These are phyloP conservation scores for Fonsecaea multimorphosa DNA, from an alignment of 2,329 filamentous ascomycete species.

Conservation along the genomic window DNA sequence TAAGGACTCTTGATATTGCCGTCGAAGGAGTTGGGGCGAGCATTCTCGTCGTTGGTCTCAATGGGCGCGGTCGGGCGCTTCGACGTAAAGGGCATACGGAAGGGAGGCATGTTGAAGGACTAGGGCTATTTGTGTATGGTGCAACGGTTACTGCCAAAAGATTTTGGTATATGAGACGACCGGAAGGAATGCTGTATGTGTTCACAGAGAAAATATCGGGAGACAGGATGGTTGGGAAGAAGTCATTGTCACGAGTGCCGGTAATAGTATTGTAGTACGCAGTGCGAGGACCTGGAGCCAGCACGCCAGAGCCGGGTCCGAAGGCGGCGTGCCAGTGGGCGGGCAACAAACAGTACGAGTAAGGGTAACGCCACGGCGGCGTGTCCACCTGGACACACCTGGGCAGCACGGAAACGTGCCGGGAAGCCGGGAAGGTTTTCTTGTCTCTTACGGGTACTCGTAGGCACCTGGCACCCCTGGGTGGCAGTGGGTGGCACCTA, in stretches of 20 bases:
- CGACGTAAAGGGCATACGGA: constrained; percentile 72
- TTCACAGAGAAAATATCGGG: constrained; percentile 21
- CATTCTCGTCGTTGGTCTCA: constrained; percentile 61
- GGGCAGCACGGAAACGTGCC: constrained; percentile 14
- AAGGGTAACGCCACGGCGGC: constrained; percentile 10
- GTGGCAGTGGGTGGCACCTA: too few species aligned
- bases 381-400: constrained; percentile 1
- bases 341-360: background rate
- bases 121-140: constrained; percentile 1
- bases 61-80: constrained; percentile 56
- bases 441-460: background rate
- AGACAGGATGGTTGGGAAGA: constrained; percentile 10
- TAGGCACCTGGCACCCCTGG: background rate
- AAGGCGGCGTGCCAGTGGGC: too few species aligned
- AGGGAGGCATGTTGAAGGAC: constrained; percentile 63
- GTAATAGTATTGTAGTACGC: constrained; percentile 5
- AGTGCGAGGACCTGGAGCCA: background rate
- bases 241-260: constrained; percentile 14
- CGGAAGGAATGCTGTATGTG: constrained; percentile 13
- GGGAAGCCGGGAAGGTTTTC: background rate
- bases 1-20: constrained; percentile 43
- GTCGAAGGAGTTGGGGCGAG: constrained; percentile 53
- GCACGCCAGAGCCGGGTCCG: background rate
- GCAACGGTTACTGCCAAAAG: constrained; percentile 16
- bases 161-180: constrained; percentile 6